Conservation (phyloP, 306 rosid species). For the Cyclanthera cordifolia region DNA sequence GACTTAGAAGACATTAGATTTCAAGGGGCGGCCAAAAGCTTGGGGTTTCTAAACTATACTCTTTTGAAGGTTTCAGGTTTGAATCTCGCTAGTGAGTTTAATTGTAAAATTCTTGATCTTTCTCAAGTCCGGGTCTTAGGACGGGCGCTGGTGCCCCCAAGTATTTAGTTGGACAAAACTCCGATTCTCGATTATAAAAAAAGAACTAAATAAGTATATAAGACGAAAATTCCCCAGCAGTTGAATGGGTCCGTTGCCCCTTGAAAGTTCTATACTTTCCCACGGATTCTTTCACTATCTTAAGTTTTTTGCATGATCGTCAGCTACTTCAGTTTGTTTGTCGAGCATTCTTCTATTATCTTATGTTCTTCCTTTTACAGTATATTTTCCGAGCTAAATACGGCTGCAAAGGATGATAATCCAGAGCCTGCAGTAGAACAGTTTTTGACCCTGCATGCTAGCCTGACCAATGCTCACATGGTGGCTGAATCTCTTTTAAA, state of each 20-base stretch:
- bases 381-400: conserved; percentile 53
- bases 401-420: conserved; percentile 60
- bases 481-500: conserved; percentile 56
- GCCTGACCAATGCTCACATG: conserved; percentile 36
- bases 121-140: no score
- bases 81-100: no score
- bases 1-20: no score
- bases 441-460: conserved; percentile 58
- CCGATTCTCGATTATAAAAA: no score
- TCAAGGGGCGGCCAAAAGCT: no score
- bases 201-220: no score
- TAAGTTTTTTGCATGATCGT: background rate
- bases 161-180: no score
- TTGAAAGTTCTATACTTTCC: background rate
- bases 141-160: no score
- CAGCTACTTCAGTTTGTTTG: background rate
- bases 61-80: no score
- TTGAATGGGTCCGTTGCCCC: background rate
- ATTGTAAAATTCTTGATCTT: no score
- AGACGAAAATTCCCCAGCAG: background rate
- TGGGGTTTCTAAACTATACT: no score
- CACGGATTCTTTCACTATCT: background rate
- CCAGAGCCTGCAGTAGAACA: conserved; percentile 76
- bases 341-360: background rate
- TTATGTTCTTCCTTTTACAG: conserved; percentile 29